These are phyloP conservation scores for Rasamsonia emersonii DNA, from an alignment of 2,329 filamentous ascomycete species.

Conservation along the genomic window DNA sequence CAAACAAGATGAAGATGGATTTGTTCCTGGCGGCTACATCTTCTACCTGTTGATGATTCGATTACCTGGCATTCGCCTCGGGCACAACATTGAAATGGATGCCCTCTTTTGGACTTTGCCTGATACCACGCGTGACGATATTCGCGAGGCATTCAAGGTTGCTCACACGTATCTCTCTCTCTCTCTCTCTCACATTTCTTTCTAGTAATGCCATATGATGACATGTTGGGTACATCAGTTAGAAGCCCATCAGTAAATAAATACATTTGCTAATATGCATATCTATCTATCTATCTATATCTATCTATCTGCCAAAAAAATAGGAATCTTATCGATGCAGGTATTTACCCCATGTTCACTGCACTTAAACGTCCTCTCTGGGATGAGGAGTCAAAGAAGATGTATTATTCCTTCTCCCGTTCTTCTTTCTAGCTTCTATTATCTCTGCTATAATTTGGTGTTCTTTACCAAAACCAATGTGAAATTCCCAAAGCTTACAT, in stretches of 20 bases:
- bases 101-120: not conserved
- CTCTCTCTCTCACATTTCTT: no score
- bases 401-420: not conserved
- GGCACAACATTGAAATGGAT: not conserved
- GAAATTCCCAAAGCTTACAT: not conserved
- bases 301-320: no score
- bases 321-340: not conserved
- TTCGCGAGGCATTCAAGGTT: conserved; percentile 1
- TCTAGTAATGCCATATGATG: no score
- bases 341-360: not conserved
- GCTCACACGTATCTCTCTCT: not conserved
- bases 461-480: not conserved
- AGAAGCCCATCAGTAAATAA: no score
- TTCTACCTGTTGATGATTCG: not conserved
- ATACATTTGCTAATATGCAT: not conserved
- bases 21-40: not conserved
- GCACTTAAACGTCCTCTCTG: not conserved
- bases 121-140: not conserved
- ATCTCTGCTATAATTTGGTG: not conserved
- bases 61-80: not conserved
- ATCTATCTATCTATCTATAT: no score
- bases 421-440: not conserved
- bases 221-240: no score
- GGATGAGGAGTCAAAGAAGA: not conserved
- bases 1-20: not conserved